Evolutionary conservation across 192 early-diverging fungal genomes (phyloP).

Genomic region (Chytriomyces confervae): DNA sequence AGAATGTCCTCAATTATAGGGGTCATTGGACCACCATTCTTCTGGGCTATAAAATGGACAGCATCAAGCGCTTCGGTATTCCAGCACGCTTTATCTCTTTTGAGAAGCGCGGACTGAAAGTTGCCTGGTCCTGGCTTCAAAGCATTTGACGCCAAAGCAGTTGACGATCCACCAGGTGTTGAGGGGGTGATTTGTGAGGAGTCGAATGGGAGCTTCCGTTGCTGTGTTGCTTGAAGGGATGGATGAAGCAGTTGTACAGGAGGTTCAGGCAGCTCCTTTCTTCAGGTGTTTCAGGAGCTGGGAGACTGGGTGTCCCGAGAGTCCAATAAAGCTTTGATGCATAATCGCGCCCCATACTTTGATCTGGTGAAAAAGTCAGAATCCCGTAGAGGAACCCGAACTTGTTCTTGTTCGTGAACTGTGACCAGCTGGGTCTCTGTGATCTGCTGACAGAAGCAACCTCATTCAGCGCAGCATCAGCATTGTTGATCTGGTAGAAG

Average conservation of each 20-base stretch:
- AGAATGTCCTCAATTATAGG: not conserved
- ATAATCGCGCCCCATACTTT: constrained; percentile 10
- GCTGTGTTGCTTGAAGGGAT: not conserved
- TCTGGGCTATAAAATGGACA: not conserved
- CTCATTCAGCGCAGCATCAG: constrained; percentile 1
- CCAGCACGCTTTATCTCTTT: constrained; percentile 23
- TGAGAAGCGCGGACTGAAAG: constrained; percentile 4
- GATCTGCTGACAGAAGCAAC: not conserved
- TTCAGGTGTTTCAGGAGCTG: not conserved
- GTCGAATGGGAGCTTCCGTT: constrained; percentile 19
- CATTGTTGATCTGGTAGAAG: not conserved
- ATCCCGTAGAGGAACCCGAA: constrained; percentile 13
- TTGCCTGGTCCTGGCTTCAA: not conserved
- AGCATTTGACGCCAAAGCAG: constrained; percentile 12
- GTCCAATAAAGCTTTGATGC: constrained; percentile 19
- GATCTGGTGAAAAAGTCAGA: constrained; percentile 7
- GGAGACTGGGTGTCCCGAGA: constrained; percentile 15
- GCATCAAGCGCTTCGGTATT: not conserved
- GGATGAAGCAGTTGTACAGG: constrained; percentile 25
- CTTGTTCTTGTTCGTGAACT: constrained; percentile 18
- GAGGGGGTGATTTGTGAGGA: not conserved
- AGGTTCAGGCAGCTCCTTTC: not conserved
- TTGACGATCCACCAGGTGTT: constrained; percentile 4
- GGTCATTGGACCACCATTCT: not conserved
- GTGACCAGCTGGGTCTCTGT: not conserved